A percentile compares a stretch with the other conserved stretches of the same genome.
phyloP scores from a whole-genome alignment of 495 filamentous ascomycete species.

The Pyrenula massariospora region DNA sequence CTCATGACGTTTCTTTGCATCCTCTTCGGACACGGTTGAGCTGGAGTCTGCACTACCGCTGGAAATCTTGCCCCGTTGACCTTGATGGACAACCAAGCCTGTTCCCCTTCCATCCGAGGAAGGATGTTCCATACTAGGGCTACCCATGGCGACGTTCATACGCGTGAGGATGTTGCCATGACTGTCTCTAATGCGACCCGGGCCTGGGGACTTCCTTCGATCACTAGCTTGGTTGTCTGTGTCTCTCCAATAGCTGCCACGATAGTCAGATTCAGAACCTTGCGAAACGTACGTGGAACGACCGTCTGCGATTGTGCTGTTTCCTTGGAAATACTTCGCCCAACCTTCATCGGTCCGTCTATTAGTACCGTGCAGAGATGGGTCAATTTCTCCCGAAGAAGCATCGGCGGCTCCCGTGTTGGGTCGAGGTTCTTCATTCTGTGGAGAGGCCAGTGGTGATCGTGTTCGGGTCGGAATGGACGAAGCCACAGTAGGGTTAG shows the following conservation, averaged over 20 bases:
- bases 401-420: not conserved
- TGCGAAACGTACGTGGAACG: conserved; percentile 18
- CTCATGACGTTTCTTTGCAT: conserved; percentile 11
- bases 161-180: conserved; percentile 19
- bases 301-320: conserved; percentile 7
- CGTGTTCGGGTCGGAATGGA: not conserved
- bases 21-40: conserved; percentile 38
- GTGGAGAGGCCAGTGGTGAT: conserved; percentile 1
- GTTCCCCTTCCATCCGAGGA: conserved; percentile 21
- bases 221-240: not conserved
- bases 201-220: conserved; percentile 16
- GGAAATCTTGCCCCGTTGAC: conserved; percentile 52
- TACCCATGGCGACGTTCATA: conserved; percentile 48
- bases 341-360: conserved; percentile 45
- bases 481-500: not conserved
- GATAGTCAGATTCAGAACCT: conserved; percentile 20
- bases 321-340: conserved; percentile 48
- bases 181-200: conserved; percentile 30
- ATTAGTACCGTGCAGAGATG: conserved; percentile 20
- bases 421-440: not conserved
- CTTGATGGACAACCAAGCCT: conserved; percentile 35
- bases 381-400: not conserved
- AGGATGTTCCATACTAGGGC: conserved; percentile 51
- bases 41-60: conserved; percentile 35
- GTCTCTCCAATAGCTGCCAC: conserved; percentile 26